These are phyloP conservation scores for Pseudopithomyces chartarum DNA, from an alignment of 2,329 filamentous ascomycete species.

Conservation along the genomic window DNA sequence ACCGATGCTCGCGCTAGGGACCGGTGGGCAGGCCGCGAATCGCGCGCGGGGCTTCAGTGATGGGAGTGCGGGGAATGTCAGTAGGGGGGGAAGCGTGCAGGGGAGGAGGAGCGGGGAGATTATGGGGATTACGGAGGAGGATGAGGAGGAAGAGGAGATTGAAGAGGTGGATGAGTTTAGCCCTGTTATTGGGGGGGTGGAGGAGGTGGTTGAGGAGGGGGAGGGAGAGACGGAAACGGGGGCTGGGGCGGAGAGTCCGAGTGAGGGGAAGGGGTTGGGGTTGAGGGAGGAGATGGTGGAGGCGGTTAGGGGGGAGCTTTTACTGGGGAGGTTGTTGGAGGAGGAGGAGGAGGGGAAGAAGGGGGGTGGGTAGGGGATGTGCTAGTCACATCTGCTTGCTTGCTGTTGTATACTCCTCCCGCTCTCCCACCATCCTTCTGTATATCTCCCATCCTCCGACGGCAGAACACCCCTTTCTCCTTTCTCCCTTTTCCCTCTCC, in stretches of 20 bases:
- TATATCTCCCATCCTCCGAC: too few species aligned
- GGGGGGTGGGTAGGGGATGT: neutral
- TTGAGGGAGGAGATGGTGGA: neutral
- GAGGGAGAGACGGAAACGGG: constrained; percentile 9
- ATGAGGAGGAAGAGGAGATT: constrained; percentile 45
- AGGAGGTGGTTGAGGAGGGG: constrained; percentile 38
- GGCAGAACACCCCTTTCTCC: too few species aligned
- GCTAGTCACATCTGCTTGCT: too few species aligned
- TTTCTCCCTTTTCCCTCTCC: too few species aligned
- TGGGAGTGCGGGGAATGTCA: constrained; percentile 10
- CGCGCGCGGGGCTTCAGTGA: neutral
- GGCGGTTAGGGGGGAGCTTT: neutral
- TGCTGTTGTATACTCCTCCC: too few species aligned
- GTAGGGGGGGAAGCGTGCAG: constrained; percentile 61
- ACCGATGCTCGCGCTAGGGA: constrained; percentile 62
- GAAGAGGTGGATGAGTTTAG: constrained; percentile 66
- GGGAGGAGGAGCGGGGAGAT: constrained; percentile 75
- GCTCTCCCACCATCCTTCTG: too few species aligned
- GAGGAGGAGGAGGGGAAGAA: neutral
- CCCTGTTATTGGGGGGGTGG: constrained; percentile 47
- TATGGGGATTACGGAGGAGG: constrained; percentile 60
- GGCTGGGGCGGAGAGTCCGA: neutral
- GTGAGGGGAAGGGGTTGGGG: neutral
- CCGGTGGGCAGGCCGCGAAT: constrained; percentile 26
- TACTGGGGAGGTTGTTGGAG: neutral